Evolutionary conservation across 345 rosid species (phyloP), one percentile per base, ranked within the genome.

Genomic region (Eucalyptus guilfoylei): DNA sequence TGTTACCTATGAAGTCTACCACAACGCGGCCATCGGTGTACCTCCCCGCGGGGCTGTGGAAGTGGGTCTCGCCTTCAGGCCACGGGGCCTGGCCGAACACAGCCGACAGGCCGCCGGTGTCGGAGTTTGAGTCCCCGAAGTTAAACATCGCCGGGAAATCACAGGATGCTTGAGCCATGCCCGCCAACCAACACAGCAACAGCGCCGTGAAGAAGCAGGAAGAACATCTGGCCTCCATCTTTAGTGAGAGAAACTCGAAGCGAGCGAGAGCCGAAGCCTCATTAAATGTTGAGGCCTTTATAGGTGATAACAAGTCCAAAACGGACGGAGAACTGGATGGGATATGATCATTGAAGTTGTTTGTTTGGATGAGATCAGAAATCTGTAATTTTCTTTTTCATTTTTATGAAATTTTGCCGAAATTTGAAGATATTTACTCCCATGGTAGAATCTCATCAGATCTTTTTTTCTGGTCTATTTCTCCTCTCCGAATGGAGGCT

Each of bases 1-100:
- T 26, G 24, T 21, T 90, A 95, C 98, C 95, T 87, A 96, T 94
- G 90, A 96, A 94, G 89, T 94, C 97, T n/a, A 95, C 32, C 83
- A 94, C 54, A 28, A 96, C 91, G 16, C 96, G 94, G 90, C 97
- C 98, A 60, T 95, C 96, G 28, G 92, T 92, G 89, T 87, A 93
- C 9, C 96, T 94, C 17, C 98, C 96, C 1, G 96, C 93, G 0
- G 96, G 97, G 26, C 88, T 58, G 69, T 89, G 94, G 90, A 96
- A 96, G 90, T 64, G 93, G 3, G 96, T 94, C 80, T 54, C 86
- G 4, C 97, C 98, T 26, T 94, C 88, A 23, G 98, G 98, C 32
- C 72, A 54, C 54, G 92, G 92, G 8, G 94, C 92, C 87, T 91
- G 95, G 26, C 94, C 95, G 14, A 96, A 95, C 11, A 92, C 94